A percentile compares a stretch with the other conserved stretches of the same genome.
phyloP scores from a whole-genome alignment of 2,329 filamentous ascomycete genomes.

The Magnaporthales sp. region DNA sequence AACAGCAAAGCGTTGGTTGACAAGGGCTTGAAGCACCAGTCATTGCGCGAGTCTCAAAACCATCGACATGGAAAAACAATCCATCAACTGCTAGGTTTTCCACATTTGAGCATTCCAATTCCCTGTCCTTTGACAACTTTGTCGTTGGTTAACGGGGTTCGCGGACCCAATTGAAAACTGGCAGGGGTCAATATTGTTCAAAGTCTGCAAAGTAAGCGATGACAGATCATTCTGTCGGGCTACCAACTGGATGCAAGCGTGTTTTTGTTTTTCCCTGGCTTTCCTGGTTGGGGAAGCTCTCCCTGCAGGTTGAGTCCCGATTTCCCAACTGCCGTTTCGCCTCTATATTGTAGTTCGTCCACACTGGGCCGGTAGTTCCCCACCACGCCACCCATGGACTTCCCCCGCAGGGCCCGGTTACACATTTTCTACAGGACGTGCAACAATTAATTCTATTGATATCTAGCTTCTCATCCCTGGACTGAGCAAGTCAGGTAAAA shows the following conservation, averaged over 20 bases:
- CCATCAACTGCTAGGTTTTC: not conserved
- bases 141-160: not conserved
- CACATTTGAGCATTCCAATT: too few relatives aligned
- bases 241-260: not conserved
- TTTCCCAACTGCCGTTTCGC: slow-evolving; percentile 4
- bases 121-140: not conserved
- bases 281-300: not conserved
- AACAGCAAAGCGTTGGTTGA: too few relatives aligned
- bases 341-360: not conserved
- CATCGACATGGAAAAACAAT: not conserved
- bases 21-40: too few relatives aligned
- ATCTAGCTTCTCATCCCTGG: not conserved
- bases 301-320: not conserved
- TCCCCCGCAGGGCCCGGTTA: slow-evolving; percentile 1
- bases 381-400: slow-evolving; percentile 6
- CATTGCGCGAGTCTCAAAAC: too few relatives aligned
- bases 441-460: not conserved
- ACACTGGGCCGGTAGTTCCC: not conserved
- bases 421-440: not conserved
- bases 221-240: not conserved
- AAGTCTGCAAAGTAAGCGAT: not conserved
- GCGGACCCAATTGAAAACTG: not conserved
- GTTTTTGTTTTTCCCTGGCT: slow-evolving; percentile 4
- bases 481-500: not conserved
- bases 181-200: not conserved